A percentile compares a stretch with the other conserved stretches of the same genome.
phyloP scores from a whole-genome alignment of 1,284 basidiomycete species.

The Leucoagaricus sp. region DNA sequence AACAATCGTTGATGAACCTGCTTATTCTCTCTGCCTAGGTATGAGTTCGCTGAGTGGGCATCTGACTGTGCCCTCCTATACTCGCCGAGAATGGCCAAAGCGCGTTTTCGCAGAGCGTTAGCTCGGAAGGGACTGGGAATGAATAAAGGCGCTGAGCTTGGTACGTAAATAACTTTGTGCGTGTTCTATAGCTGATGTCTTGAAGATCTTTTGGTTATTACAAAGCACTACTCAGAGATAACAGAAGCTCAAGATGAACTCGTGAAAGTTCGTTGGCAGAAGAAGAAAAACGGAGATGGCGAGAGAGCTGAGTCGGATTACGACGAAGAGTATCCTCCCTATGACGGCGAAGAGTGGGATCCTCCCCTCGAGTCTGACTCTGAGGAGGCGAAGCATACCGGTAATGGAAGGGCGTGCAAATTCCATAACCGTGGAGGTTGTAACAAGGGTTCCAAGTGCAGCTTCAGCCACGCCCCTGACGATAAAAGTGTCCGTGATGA shows the following conservation, averaged over 20 bases:
- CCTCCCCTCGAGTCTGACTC: slow-evolving; percentile 37
- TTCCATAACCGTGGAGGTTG: slow-evolving; percentile 53
- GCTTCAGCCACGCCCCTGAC: slow-evolving; percentile 52
- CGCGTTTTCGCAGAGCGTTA: slow-evolving; percentile 34
- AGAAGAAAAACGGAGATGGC: slow-evolving; percentile 18
- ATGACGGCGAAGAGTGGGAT: slow-evolving; percentile 28
- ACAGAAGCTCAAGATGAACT: slow-evolving; percentile 25
- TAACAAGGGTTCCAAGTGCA: slow-evolving; percentile 37
- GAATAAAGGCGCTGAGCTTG: slow-evolving; percentile 27
- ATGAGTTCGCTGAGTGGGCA: slow-evolving; percentile 29
- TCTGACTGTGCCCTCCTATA: slow-evolving; percentile 30
- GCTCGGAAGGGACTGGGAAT: slow-evolving; percentile 26
- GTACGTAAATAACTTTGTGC: slow-evolving; percentile 18
- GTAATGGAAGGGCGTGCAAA: slow-evolving; percentile 48
- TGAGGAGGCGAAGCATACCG: slow-evolving; percentile 44
- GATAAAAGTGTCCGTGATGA: slow-evolving; percentile 49
- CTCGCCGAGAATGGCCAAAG: slow-evolving; percentile 31
- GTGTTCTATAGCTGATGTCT: not conserved
- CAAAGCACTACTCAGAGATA: slow-evolving; percentile 24
- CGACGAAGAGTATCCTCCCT: slow-evolving; percentile 30
- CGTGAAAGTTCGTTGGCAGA: slow-evolving; percentile 15
- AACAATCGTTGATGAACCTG: not conserved
- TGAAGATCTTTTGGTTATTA: slow-evolving; percentile 29
- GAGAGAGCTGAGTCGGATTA: slow-evolving; percentile 1
- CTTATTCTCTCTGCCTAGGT: slow-evolving; percentile 19